Evolutionary conservation across 2,329 filamentous ascomycete genomes (phyloP).

Genomic region (Aspergillus clavatus): DNA sequence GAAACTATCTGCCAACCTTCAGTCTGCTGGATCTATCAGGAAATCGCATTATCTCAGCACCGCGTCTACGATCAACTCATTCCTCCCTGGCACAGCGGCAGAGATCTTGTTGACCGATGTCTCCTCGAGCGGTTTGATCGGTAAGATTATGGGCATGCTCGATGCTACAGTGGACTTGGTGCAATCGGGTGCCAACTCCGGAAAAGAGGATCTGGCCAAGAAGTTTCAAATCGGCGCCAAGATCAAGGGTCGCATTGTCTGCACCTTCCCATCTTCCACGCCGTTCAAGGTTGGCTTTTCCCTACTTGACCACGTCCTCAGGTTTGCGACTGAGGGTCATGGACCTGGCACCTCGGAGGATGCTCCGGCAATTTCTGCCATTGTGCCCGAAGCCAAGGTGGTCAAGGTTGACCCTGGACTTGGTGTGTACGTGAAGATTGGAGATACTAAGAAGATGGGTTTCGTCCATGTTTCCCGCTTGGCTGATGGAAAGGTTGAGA

Average conservation of each 20-base stretch:
- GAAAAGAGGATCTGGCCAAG: slow-evolving; percentile 64
- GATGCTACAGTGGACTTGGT: slow-evolving; percentile 87
- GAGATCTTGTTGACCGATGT: slow-evolving; percentile 78
- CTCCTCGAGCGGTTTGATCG: slow-evolving; percentile 67
- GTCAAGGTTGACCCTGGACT: slow-evolving; percentile 72
- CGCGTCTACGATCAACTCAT: slow-evolving; percentile 82
- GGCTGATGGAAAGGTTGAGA: slow-evolving; percentile 83
- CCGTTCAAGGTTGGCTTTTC: slow-evolving; percentile 83
- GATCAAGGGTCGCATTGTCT: slow-evolving; percentile 80
- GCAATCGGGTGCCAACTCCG: slow-evolving; percentile 73
- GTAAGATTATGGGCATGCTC: slow-evolving; percentile 87
- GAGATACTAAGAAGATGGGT: slow-evolving; percentile 61
- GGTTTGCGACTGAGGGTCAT: slow-evolving; percentile 45
- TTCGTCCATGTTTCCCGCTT: slow-evolving; percentile 95
- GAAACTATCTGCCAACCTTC: slow-evolving; percentile 73
- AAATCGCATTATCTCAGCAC: slow-evolving; percentile 63
- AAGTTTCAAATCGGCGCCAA: slow-evolving; percentile 81
- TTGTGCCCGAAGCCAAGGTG: slow-evolving; percentile 73
- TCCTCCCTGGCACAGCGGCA: slow-evolving; percentile 85
- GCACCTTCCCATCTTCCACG: slow-evolving; percentile 74
- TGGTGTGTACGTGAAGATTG: slow-evolving; percentile 74
- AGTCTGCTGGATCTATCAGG: slow-evolving; percentile 63
- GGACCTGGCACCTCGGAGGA: slow-evolving; percentile 43
- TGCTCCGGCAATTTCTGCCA: slow-evolving; percentile 54
- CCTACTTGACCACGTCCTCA: slow-evolving; percentile 74